A percentile compares a stretch with the other conserved stretches of the same genome.
Evolutionary conservation across 73 alveolate species (phyloP).

Genomic region (Uronychia binucleata): DNA sequence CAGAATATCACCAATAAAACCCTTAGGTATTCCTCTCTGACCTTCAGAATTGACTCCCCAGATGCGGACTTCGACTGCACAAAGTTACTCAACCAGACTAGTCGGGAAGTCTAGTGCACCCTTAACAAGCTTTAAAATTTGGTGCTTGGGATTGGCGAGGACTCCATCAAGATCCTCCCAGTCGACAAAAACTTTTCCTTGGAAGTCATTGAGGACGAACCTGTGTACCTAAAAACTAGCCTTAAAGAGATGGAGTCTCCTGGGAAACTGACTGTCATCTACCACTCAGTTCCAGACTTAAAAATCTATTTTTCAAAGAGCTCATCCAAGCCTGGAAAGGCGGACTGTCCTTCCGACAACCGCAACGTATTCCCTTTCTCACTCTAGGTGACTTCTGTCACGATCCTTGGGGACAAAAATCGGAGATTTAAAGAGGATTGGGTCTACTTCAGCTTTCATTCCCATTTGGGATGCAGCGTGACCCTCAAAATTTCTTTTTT

Average conservation of each 20-base stretch:
- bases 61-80: neutral
- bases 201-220: neutral
- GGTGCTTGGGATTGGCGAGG: neutral
- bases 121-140: neutral
- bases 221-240: neutral
- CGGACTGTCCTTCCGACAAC: neutral
- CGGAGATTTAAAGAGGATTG: neutral
- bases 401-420: neutral
- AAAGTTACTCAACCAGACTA: neutral
- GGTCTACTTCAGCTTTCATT: neutral
- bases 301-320: neutral
- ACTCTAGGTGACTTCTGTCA: neutral
- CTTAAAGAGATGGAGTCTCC: neutral
- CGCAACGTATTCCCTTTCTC: neutral
- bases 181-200: neutral
- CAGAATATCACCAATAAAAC: neutral
- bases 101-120: neutral
- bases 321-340: neutral
- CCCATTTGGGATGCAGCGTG: neutral
- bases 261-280: neutral
- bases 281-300: neutral
- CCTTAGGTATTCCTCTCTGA: neutral
- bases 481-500: neutral
- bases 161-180: constrained; percentile 1
- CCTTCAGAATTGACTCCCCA: neutral